These are phyloP conservation scores for Apiospora aurea DNA, from an alignment of 2,329 filamentous ascomycete genomes.

Conservation along the genomic window DNA sequence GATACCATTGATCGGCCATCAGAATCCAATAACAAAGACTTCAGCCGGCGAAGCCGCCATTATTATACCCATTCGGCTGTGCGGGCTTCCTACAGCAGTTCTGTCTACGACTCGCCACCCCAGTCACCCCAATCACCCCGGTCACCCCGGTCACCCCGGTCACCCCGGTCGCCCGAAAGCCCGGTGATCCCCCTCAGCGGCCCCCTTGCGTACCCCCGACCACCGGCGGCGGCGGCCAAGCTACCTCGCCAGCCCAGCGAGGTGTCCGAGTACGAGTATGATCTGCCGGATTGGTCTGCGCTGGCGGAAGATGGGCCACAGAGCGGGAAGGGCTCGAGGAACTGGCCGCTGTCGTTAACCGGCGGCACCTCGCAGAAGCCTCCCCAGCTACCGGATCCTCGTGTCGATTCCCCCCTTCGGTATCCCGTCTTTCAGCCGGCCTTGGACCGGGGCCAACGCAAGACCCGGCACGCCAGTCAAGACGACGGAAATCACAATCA, in stretches of 20 bases:
- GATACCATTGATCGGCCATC: slow-evolving; percentile 25
- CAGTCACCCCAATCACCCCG: no score
- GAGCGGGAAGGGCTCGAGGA: not conserved
- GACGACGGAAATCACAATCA: slow-evolving; percentile 24
- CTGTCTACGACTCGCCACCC: slow-evolving; percentile 19
- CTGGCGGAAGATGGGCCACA: slow-evolving; percentile 5
- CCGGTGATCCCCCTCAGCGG: slow-evolving; percentile 25
- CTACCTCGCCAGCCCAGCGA: not conserved
- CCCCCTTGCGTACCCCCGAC: slow-evolving; percentile 18
- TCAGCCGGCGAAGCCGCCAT: slow-evolving; percentile 25
- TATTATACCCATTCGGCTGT: slow-evolving; percentile 21
- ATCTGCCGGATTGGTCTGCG: slow-evolving; percentile 21
- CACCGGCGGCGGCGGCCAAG: not conserved
- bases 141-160: no score
- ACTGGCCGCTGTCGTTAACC: not conserved
- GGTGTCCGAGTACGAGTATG: not conserved
- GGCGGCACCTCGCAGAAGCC: not conserved
- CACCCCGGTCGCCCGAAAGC: slow-evolving; percentile 24
- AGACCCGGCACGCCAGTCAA: slow-evolving; percentile 28
- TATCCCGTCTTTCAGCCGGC: slow-evolving; percentile 28
- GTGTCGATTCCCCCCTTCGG: slow-evolving; percentile 25
- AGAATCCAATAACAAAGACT: slow-evolving; percentile 22
- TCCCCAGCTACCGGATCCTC: not conserved
- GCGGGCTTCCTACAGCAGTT: slow-evolving; percentile 6
- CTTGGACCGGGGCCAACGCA: slow-evolving; percentile 25